Percentiles rank a stretch among this genome's conserved stretches.
Conservation (phyloP, 2,329 filamentous ascomycete species). For the Clonostachys rhizophaga region DNA sequence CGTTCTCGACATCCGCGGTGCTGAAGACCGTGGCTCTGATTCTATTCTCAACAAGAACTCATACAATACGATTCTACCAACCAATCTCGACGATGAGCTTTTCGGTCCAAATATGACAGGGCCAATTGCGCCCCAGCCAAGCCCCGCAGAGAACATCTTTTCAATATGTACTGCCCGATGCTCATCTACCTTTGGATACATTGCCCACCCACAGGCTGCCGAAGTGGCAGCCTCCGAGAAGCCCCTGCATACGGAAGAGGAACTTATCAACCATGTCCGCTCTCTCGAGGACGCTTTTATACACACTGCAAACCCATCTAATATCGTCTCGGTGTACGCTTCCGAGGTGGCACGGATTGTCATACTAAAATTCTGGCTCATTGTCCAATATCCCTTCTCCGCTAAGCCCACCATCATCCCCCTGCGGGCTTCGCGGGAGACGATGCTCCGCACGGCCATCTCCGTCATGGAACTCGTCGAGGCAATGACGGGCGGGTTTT, state of each 20-base stretch:
- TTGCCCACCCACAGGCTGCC: constrained; percentile 23
- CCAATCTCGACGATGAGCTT: constrained; percentile 49
- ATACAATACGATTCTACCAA: constrained; percentile 41
- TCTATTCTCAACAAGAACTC: constrained; percentile 32
- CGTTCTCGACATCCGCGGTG: constrained; percentile 51
- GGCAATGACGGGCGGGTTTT: constrained; percentile 20
- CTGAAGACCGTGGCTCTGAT: constrained; percentile 47
- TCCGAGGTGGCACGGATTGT: constrained; percentile 32
- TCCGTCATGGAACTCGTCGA: constrained; percentile 37
- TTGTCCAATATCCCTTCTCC: constrained; percentile 37
- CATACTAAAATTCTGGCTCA: constrained; percentile 40
- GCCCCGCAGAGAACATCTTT: constrained; percentile 33
- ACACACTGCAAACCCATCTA: constrained; percentile 20
- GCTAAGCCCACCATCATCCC: constrained; percentile 16
- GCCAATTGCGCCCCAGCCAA: constrained; percentile 22
- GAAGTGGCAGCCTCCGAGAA: constrained; percentile 8
- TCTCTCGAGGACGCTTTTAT: constrained; percentile 32
- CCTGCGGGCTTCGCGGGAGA: constrained; percentile 27
- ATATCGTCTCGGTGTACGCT: constrained; percentile 27
- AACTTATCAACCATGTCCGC: constrained; percentile 31
- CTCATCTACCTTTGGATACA: constrained; percentile 26
- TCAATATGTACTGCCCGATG: constrained; percentile 33
- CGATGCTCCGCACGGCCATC: constrained; percentile 40
- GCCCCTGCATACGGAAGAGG: constrained; percentile 24
- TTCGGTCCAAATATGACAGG: constrained; percentile 31